Evolutionary conservation across 495 filamentous ascomycete genomes (phyloP).

Genomic region (Hypoxylon perforatum): DNA sequence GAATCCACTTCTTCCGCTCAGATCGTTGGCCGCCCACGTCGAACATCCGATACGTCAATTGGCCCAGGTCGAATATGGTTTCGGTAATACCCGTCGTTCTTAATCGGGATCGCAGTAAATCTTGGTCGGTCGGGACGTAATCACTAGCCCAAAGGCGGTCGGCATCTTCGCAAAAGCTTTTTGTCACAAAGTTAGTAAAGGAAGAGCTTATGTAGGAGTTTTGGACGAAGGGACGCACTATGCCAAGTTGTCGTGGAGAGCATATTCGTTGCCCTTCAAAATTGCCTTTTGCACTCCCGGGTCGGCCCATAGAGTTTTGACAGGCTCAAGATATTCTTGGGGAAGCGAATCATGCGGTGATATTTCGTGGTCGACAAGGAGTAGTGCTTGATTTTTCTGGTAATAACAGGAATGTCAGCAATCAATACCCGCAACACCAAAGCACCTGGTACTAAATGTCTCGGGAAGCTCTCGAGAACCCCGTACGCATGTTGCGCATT

Average conservation of each 20-base stretch:
- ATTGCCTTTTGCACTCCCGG: conserved; percentile 85
- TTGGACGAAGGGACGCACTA: conserved; percentile 74
- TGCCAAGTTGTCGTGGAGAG: conserved; percentile 91
- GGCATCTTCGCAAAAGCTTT: conserved; percentile 89
- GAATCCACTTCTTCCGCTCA: conserved; percentile 99
- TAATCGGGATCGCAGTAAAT: conserved; percentile 90
- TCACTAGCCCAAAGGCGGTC: conserved; percentile 88
- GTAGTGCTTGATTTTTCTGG: conserved; percentile 64
- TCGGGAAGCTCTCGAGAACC: conserved; percentile 42
- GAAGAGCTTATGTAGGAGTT: neutral
- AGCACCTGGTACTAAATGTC: conserved; percentile 9
- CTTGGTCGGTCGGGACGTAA: conserved; percentile 96
- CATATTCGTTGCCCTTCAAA: conserved; percentile 92
- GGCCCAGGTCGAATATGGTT: conserved; percentile 92
- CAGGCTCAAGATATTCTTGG: conserved; percentile 74
- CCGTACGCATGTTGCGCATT: conserved; percentile 1
- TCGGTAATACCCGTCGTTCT: conserved; percentile 98
- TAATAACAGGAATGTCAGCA: conserved; percentile 27
- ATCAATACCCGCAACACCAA: conserved; percentile 8
- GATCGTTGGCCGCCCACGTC: conserved; percentile 97
- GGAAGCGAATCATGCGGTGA: conserved; percentile 79
- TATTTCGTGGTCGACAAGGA: conserved; percentile 77
- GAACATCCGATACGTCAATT: conserved; percentile 98
- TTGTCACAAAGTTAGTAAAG: conserved; percentile 9
- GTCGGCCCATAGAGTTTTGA: conserved; percentile 88